Evolutionary conservation across 139 green algal species (phyloP).

Genomic region (Nannochloris sp.): DNA sequence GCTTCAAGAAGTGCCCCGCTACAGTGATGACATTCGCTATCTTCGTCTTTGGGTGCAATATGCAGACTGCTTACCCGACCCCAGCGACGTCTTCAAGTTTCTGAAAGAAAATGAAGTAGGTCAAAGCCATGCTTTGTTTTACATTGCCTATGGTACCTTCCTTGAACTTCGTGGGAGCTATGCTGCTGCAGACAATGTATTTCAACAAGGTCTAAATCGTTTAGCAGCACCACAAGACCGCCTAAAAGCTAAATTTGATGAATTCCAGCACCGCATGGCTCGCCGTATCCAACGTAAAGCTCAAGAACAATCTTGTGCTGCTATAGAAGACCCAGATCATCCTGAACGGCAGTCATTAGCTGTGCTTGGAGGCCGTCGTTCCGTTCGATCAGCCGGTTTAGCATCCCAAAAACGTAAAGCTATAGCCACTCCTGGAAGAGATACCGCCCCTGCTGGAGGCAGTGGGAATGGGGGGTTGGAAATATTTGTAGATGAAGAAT

Average conservation of each 20-base stretch:
- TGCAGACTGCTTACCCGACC: slow-evolving; percentile 76
- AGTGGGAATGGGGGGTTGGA: slow-evolving; percentile 33
- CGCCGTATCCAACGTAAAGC: slow-evolving; percentile 58
- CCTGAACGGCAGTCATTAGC: slow-evolving; percentile 23
- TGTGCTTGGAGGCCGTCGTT: neutral
- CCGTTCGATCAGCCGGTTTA: neutral
- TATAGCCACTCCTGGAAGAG: slow-evolving; percentile 18
- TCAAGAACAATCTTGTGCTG: slow-evolving; percentile 29
- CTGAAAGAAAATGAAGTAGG: slow-evolving; percentile 69
- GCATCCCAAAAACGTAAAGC: slow-evolving; percentile 9
- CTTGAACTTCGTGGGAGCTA: slow-evolving; percentile 71
- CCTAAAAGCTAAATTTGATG: slow-evolving; percentile 59
- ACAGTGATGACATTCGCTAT: slow-evolving; percentile 77
- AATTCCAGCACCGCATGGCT: slow-evolving; percentile 82
- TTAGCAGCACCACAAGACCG: slow-evolving; percentile 58
- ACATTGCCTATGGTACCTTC: slow-evolving; percentile 78
- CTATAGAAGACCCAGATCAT: slow-evolving; percentile 6
- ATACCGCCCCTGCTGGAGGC: slow-evolving; percentile 34
- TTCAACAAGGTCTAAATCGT: slow-evolving; percentile 62
- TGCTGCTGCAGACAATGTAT: slow-evolving; percentile 58
- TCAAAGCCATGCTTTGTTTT: slow-evolving; percentile 73
- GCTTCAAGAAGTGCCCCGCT: slow-evolving; percentile 49
- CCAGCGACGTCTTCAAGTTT: slow-evolving; percentile 80
- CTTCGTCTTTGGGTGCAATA: slow-evolving; percentile 94
- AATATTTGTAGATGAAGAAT: slow-evolving; percentile 71